phyloP scores from a whole-genome alignment of 148 eudicot genomes.

The Vaccinium myrtillus region DNA sequence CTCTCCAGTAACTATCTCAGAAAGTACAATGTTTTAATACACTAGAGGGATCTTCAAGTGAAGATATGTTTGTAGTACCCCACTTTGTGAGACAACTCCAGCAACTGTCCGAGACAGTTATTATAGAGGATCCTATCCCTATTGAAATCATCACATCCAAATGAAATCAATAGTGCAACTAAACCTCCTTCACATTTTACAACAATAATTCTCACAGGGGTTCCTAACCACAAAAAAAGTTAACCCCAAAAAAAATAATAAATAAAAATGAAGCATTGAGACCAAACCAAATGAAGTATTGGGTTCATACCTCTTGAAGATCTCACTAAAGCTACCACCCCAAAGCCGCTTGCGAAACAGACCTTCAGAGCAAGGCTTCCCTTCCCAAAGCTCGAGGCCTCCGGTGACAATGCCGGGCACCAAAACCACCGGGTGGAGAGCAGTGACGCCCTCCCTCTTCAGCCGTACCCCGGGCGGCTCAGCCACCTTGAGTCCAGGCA shows the following conservation, averaged over 20 bases:
- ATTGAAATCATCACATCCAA: neutral
- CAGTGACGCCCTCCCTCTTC: conserved; percentile 42
- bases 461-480: conserved; percentile 57
- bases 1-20: no score
- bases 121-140: no score
- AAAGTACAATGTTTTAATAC: no score
- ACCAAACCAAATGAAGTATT: neutral
- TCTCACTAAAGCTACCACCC: conserved; percentile 63
- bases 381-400: conserved; percentile 78
- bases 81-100: no score
- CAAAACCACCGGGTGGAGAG: conserved; percentile 57
- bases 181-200: neutral
- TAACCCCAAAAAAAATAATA: neutral
- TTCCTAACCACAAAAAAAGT: neutral
- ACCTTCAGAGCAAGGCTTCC: conserved; percentile 55
- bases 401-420: conserved; percentile 77
- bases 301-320: conserved; percentile 48
- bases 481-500: conserved; percentile 36
- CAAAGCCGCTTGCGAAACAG: conserved; percentile 60
- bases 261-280: neutral
- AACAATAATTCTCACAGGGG: neutral
- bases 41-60: no score
- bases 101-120: no score
- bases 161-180: neutral
- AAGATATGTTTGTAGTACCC: no score